phyloP scores from a whole-genome alignment of 2,329 filamentous ascomycete genomes.

The Pyricularia pennisetigena region DNA sequence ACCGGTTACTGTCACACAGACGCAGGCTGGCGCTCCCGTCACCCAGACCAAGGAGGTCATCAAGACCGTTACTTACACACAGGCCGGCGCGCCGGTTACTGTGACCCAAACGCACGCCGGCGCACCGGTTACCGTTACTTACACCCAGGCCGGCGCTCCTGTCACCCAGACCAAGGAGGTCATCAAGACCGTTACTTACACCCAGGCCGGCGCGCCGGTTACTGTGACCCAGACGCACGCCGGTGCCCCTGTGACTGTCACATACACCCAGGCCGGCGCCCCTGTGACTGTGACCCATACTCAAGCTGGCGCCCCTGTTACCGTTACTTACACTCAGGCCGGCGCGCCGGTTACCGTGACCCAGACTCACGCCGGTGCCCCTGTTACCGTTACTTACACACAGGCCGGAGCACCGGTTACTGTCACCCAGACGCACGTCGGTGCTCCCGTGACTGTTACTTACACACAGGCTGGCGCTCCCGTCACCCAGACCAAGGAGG shows the following conservation, averaged over 20 bases:
- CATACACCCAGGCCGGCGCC: neutral
- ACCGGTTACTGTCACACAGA: neutral
- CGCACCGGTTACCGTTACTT: neutral
- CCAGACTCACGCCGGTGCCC: no score
- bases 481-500: neutral
- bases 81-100: neutral
- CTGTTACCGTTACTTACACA: no score
- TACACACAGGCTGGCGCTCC: neutral
- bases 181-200: neutral
- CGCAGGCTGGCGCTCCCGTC: no score
- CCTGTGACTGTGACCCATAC: neutral
- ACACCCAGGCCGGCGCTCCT: neutral
- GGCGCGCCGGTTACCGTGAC: no score
- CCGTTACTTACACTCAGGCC: no score
- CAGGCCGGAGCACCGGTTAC: no score
- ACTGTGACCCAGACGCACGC: neutral
- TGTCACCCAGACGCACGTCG: no score
- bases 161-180: neutral
- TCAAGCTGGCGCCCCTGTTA: neutral
- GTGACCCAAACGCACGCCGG: neutral
- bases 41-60: neutral
- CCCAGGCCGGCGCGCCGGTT: neutral
- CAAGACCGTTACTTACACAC: neutral
- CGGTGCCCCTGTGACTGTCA: neutral
- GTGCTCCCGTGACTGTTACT: no score